Evolutionary conservation across 2,329 filamentous ascomycete genomes (phyloP).

Genomic region (Cryphonectria radicalis): DNA sequence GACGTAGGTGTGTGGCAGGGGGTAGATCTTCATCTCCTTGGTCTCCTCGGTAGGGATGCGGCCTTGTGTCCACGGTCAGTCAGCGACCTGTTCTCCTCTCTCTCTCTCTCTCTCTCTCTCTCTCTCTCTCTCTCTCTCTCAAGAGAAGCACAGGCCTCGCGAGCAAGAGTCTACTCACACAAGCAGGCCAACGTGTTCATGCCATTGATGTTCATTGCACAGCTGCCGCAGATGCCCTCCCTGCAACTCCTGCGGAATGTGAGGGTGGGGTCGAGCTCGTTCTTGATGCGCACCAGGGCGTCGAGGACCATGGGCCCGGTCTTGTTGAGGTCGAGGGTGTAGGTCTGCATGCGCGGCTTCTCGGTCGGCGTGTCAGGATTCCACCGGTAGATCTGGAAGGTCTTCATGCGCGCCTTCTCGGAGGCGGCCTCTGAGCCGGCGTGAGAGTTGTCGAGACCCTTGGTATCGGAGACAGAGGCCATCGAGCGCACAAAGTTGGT

Average conservation of each 20-base stretch:
- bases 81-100: not conserved
- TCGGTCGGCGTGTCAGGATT: constrained; percentile 89
- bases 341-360: constrained; percentile 95
- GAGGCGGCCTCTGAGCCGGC: constrained; percentile 49
- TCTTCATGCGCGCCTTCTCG: constrained; percentile 77
- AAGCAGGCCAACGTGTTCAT: constrained; percentile 97
- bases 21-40: constrained; percentile 92
- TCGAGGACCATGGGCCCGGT: constrained; percentile 98
- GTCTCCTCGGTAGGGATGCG: constrained; percentile 85
- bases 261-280: constrained; percentile 94
- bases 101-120: not conserved
- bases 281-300: constrained; percentile 97
- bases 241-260: constrained; percentile 95
- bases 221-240: constrained; percentile 98
- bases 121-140: not conserved
- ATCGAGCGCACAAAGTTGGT: constrained; percentile 55
- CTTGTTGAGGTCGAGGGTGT: constrained; percentile 96
- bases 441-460: constrained; percentile 27
- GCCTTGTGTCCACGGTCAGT: constrained; percentile 63
- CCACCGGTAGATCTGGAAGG: constrained; percentile 99
- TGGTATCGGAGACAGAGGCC: constrained; percentile 60
- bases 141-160: not conserved
- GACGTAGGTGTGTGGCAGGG: constrained; percentile 96
- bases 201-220: constrained; percentile 99
- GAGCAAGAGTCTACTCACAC: constrained; percentile 66